Evolutionary conservation across 805 yeast species (phyloP), one percentile per base, ranked within the genome.

Genomic region (Lipomyces japonicus): DNA sequence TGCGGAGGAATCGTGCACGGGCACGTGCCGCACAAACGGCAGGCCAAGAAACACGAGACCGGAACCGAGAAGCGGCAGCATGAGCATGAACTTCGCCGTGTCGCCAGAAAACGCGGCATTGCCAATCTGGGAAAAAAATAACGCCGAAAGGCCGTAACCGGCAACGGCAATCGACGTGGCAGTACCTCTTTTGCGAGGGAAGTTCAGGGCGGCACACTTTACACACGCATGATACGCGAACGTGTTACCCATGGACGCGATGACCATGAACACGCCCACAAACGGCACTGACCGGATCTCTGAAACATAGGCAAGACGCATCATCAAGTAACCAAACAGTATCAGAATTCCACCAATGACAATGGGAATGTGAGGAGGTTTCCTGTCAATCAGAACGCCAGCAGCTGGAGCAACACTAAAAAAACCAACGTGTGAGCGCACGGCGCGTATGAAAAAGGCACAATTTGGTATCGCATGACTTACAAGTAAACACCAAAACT

Each of bases 161-260:
- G 90, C 81, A 64, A 84, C 73, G 2, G 91, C 89, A 39, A 84
- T 71, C 0, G 88, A 78, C 0, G 93, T 82, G 3, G 93, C 90
- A 7, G 84, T 71, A 2, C 93, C 95, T 47, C 86, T 67, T 34
- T 76, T 70, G 38, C 76, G 71, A 0, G 95, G 91, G 61, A 80
- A 83, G 40, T 76, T 73, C 36, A 83, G 70, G 22, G 89, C 87
- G 50, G 88, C 81, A 62, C 89, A 84, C 62, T 85, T 85, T 61
- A 85, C 76, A 51, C 82, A 73, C 7, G 84, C 80, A 16, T 80
- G 73, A 62, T 78, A 79, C 35, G 84, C 75, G 50, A 77, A 76
- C 0, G 90, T 82, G 30, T 86, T 79, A 0, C 93, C 93, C 2
- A 71, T 60, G 0, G 91, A 91, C n/a, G 84, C 75, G 44, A 75